Evolutionary conservation across 306 rosid species (phyloP), one percentile per base, ranked within the genome.

Genomic region (Abrus precatorius): DNA sequence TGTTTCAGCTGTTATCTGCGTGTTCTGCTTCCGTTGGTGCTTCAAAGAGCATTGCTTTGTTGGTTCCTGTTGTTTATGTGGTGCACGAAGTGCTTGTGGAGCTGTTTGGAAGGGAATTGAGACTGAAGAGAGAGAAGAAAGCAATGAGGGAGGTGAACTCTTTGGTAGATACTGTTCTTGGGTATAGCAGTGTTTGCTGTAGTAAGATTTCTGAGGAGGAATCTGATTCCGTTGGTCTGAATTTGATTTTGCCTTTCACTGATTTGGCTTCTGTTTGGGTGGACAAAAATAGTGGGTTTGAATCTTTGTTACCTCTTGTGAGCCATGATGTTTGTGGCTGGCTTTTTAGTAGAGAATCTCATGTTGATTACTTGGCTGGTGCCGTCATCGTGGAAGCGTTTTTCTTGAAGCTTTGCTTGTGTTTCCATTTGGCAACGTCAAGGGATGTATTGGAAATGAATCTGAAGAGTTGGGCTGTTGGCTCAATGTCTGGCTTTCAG

Each of bases 401-500:
- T 85, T 41, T 89, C 72, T 48, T 94, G 84, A 86, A 86, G 65
- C 78, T 90, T 71, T 86, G 91, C 70, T 69, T 91, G 75, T 73
- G 71, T 77, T 80, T 85, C 10, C 70, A 68, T 54, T 12, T 11
- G 65, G 80, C 80, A 70, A 50, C n/a, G 67, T 72, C 84, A 0
- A 79, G 59, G 82, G 78, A 41, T 69, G 96, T 83, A 70, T 75
- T 87, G 85, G 96, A 88, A 65, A 80, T 61, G 69, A 83, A 88
- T 57, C 50, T 92, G 43, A 88, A 82, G 85, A 84, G 38, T 78
- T 92, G 97, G 97, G 86, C 86, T 43, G 89, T 86, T 76, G 90
- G 88, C 78, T 92, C 97, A 70, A 84, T 92, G 5, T 84, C 97
- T 78, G 84, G 85, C 69, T 86, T 94, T 79, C 82, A 57, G 80